These are phyloP conservation scores for Ustilago sp. DNA, from an alignment of 1,284 basidiomycete species.

Conservation along the genomic window DNA sequence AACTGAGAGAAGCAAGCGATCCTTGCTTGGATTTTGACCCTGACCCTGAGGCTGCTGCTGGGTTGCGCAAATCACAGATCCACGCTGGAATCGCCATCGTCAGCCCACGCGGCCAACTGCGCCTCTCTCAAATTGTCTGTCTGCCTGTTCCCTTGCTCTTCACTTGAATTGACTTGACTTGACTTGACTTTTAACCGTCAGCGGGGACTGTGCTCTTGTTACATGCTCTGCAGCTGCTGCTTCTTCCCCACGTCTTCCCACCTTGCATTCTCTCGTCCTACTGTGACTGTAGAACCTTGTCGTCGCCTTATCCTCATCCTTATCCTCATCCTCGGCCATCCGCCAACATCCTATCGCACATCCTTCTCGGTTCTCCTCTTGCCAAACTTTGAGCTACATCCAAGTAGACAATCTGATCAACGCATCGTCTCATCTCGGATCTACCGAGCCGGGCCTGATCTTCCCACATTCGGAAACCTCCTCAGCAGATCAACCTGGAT, in stretches of 20 bases:
- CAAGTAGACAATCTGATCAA: neutral
- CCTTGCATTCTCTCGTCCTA: neutral
- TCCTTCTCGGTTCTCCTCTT: neutral
- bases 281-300: neutral
- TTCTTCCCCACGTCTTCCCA: neutral
- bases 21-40: conserved; percentile 3
- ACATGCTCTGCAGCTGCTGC: neutral
- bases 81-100: conserved; percentile 5
- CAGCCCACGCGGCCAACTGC: conserved; percentile 10
- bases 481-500: too few species aligned
- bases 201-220: conserved; percentile 4
- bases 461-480: too few species aligned
- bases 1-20: neutral
- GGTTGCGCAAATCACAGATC: neutral
- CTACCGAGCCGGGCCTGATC: neutral
- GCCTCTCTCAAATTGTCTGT: neutral
- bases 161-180: neutral
- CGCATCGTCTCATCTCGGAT: neutral
- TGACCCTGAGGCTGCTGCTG: neutral
- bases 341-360: neutral
- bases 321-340: neutral
- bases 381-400: conserved; percentile 1
- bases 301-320: neutral
- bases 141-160: neutral
- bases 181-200: neutral